Evolutionary conservation across 192 early-diverging fungal species (phyloP), one percentile per base, ranked within the genome.

Genomic region (Thoreauomyces humboldtii): DNA sequence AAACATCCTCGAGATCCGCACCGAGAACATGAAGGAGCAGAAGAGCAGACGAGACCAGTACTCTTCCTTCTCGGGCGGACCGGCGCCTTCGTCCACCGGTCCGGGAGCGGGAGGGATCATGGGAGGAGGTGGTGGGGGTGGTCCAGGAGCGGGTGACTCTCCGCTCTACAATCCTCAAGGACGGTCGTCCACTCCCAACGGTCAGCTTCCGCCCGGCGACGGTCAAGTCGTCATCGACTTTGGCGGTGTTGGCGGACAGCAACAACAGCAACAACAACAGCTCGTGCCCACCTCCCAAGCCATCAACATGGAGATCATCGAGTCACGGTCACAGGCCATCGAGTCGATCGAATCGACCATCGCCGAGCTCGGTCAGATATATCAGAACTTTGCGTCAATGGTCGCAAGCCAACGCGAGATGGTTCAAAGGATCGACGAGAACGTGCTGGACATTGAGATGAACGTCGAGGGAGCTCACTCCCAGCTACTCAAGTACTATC

Each of bases 271-370:
- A 50, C 87, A 89, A 63, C 87, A 91, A 59, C 81, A 89, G 65
- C 74, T 88, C 60, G 74, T 88, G 35, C 76, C 85, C 29, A 64
- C 81, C 75, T 87, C 36, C 58, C 32, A 57, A 11, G 24, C 55
- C 31, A 62, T 71, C 34, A 76, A 69, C 79, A 90, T 77, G 87
- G 84, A 87, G 55, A 93, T 95, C 71, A 81, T 99, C 38, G 91
- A 98, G 61, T 88, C 86, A 61, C 86, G 97, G 36, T 84, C 89
- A 3, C 88, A 89, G 17, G 94, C 96, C 0, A 96, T 98, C 60
- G 91, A 92, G 65, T 91, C 91, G 6, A 98, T 99, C 65, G 96
- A 99, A 72, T 87, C 88, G 9, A 99, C 97, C 4, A 95, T 99
- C 59, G 89, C 95, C 0, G 97, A 99, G 66, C 86, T 98, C 17